phyloP scores from a whole-genome alignment of 768 basidiomycete genomes.

The Rhizopogon sp. region DNA sequence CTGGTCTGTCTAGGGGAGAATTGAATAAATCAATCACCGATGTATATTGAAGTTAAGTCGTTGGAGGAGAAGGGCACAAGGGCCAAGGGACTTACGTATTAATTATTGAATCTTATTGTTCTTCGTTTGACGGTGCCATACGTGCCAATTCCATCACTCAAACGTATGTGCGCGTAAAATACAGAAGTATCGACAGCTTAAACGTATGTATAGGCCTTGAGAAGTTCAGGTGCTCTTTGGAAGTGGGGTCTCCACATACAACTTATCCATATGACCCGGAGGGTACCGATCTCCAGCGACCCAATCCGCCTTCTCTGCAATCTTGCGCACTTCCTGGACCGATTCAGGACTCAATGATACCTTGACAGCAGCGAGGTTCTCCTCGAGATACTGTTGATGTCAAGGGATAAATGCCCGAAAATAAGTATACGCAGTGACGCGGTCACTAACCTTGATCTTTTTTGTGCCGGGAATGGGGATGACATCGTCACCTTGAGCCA shows the following conservation, averaged over 20 bases:
- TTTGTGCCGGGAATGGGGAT: slow-evolving; percentile 38
- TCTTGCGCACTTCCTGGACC: slow-evolving; percentile 28
- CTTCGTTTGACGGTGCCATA: too few species aligned
- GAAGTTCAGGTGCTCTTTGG: background rate
- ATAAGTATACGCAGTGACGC: background rate
- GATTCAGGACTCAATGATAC: slow-evolving; percentile 33
- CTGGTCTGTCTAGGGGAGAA: too few species aligned
- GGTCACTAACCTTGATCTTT: slow-evolving; percentile 23
- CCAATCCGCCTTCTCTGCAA: slow-evolving; percentile 27
- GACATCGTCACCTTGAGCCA: slow-evolving; percentile 32
- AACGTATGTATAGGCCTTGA: background rate
- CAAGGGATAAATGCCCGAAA: background rate
- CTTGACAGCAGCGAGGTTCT: slow-evolving; percentile 35
- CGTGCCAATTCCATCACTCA: too few species aligned
- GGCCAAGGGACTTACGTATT: too few species aligned
- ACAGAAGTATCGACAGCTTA: too few species aligned
- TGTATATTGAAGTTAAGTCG: too few species aligned
- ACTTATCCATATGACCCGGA: background rate
- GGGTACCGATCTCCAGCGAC: slow-evolving; percentile 24
- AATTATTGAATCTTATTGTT: too few species aligned
- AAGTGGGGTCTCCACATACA: slow-evolving; percentile 19
- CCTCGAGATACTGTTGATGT: slow-evolving; percentile 34
- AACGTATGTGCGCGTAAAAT: too few species aligned
- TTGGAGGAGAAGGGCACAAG: too few species aligned
- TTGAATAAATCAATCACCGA: too few species aligned